A percentile compares a stretch with the other conserved stretches of the same genome.
Evolutionary conservation across 2,329 filamentous ascomycete genomes (phyloP).

Genomic region (Verticillium zaregamsianum): DNA sequence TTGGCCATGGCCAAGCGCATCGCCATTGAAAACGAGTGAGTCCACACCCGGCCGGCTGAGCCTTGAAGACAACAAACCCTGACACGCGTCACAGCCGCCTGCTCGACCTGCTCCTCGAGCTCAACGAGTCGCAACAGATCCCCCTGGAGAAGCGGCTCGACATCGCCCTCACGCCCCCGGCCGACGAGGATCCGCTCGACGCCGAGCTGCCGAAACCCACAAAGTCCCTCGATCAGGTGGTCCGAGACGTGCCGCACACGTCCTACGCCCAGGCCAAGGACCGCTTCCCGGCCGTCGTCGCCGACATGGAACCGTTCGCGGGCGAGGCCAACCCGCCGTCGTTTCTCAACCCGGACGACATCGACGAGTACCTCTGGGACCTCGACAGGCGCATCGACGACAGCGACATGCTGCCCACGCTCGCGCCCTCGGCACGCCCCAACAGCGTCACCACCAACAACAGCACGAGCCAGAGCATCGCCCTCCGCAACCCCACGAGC

Average conservation of each 20-base stretch:
- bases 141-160: slow-evolving; percentile 71
- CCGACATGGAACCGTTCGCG: slow-evolving; percentile 44
- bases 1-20: slow-evolving; percentile 77
- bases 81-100: slow-evolving; percentile 59
- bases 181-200: slow-evolving; percentile 31
- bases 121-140: slow-evolving; percentile 81
- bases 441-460: slow-evolving; percentile 26
- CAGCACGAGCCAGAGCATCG: slow-evolving; percentile 29
- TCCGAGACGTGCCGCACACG: slow-evolving; percentile 48
- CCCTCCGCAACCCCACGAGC: slow-evolving; percentile 71
- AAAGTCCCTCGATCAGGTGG: slow-evolving; percentile 46
- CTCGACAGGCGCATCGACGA: slow-evolving; percentile 50
- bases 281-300: slow-evolving; percentile 54
- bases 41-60: slow-evolving; percentile 7
- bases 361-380: slow-evolving; percentile 69
- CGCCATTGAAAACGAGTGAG: slow-evolving; percentile 89
- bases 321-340: slow-evolving; percentile 54
- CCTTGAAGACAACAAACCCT: neutral
- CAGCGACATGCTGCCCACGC: slow-evolving; percentile 39
- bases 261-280: slow-evolving; percentile 53
- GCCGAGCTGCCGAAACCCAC: slow-evolving; percentile 33
- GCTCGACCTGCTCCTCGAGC: slow-evolving; percentile 81
- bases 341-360: slow-evolving; percentile 65
- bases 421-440: slow-evolving; percentile 45
- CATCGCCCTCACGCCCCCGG: slow-evolving; percentile 47